Evolutionary conservation across 768 basidiomycete genomes (phyloP).

Genomic region (Suillus tomentosus): DNA sequence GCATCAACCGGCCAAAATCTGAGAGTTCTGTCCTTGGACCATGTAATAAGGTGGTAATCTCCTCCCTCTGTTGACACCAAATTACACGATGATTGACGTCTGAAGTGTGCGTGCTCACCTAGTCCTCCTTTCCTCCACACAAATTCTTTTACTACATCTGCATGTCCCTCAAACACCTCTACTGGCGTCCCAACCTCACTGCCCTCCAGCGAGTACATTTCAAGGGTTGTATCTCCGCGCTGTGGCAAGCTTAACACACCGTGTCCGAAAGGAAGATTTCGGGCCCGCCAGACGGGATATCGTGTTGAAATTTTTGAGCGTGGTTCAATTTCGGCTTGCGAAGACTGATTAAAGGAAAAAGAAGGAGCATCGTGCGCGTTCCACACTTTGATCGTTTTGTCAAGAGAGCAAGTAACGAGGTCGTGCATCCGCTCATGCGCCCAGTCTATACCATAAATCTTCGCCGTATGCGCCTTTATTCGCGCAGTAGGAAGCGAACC

Average conservation of each 20-base stretch:
- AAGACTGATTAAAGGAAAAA: conserved; percentile 16
- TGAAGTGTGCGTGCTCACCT: conserved; percentile 38
- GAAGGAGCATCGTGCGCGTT: conserved; percentile 33
- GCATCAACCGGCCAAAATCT: conserved; percentile 86
- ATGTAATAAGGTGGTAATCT: conserved; percentile 66
- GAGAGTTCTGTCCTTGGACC: conserved; percentile 90
- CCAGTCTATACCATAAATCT: conserved; percentile 99
- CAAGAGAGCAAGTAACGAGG: conserved; percentile 92
- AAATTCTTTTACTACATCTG: conserved; percentile 96
- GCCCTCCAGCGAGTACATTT: conserved; percentile 65
- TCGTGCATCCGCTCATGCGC: conserved; percentile 72
- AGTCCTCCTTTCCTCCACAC: conserved; percentile 82
- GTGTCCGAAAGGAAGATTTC: conserved; percentile 88
- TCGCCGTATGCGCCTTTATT: conserved; percentile 82
- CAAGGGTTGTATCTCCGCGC: conserved; percentile 77
- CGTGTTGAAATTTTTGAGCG: conserved; percentile 62
- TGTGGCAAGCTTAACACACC: conserved; percentile 90
- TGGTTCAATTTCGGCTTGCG: conserved; percentile 37
- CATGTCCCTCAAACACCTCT: conserved; percentile 83
- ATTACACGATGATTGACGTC: not conserved
- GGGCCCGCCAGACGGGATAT: conserved; percentile 94
- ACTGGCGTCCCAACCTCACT: conserved; percentile 44
- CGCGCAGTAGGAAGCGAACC: conserved; percentile 78
- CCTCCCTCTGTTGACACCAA: conserved; percentile 41
- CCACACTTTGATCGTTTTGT: conserved; percentile 93